Base-by-base conservation (phyloP, 257 asterid species). In the Plantago elongata region DNA sequence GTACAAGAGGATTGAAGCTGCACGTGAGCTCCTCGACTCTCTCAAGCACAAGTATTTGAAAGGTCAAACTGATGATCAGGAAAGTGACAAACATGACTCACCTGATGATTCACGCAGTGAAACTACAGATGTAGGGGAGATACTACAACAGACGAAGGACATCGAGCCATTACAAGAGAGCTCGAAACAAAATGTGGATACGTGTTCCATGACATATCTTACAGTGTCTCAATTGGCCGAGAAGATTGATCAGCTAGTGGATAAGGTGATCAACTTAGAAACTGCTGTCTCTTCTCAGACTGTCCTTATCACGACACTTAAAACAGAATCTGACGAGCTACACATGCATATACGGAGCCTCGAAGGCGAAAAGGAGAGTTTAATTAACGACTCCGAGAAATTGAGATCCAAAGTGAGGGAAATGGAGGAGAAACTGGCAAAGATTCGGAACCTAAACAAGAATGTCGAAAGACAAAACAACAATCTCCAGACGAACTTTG, bases 231-330 rank as follows among this genome's bases (percentile, higher is more conserved):
- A 77, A 30, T 14, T 83, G 69, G 84, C 88, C 0, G 90, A 81
- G 57, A 86, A 75, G 74, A 79, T 86, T 0, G 90, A 83, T 0
- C 62, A 74, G 73, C 68, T 86, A 5, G 86, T 83, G 34, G 78
- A 68, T 22, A 77, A 79, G 54, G 95, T 86, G 65, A 66, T 83
- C 65, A 64, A 72, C 11, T 57, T 86, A 27, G 95, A 86, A 62
- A 81, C 81, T 37, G 78, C 75, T 1, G 79, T 86, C 1, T 67
- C 88, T 3, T 81, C 90, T 43, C 88, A 86, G 70, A 71, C 82
- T 1, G 84, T 73, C 50, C 77, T 86, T 7, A 77, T 86, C 0
- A 70, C 60, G 72, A 81, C 79, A 14, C 68, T 83, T 61, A 77
- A 81, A 68, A 65, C 77, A 7, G 95, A 83, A 42, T 72, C 79